Evolutionary conservation across 2,329 filamentous ascomycete species (phyloP).

Genomic region (Orbilia javanica): DNA sequence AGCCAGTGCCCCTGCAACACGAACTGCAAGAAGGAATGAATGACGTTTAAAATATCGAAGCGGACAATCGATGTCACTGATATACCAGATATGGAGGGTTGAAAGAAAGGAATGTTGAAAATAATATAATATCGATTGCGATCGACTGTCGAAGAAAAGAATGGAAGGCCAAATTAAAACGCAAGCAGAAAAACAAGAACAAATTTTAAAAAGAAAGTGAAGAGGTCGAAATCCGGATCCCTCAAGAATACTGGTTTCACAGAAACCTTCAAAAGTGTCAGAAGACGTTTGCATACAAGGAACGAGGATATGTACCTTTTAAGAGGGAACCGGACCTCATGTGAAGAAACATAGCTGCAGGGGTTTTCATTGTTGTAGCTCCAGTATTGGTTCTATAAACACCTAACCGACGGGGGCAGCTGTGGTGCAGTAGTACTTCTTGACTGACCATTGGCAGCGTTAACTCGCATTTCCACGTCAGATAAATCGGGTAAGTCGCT

Average conservation of each 20-base stretch:
- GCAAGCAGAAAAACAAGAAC: slow-evolving; percentile 43
- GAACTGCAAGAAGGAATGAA: slow-evolving; percentile 39
- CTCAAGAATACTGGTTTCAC: slow-evolving; percentile 47
- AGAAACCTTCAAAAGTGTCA: slow-evolving; percentile 51
- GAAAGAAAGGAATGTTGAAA: slow-evolving; percentile 35
- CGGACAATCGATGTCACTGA: slow-evolving; percentile 44
- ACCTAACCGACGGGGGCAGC: slow-evolving; percentile 18
- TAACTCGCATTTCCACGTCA: slow-evolving; percentile 43
- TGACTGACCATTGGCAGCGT: slow-evolving; percentile 36
- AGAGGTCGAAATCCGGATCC: slow-evolving; percentile 16
- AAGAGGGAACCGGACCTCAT: slow-evolving; percentile 28
- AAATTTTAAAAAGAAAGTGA: slow-evolving; percentile 27
- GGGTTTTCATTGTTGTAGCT: slow-evolving; percentile 29
- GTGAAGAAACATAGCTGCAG: slow-evolving; percentile 17
- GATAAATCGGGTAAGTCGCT: slow-evolving; percentile 47
- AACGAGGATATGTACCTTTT: slow-evolving; percentile 52
- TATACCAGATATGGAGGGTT: slow-evolving; percentile 25
- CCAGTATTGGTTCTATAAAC: slow-evolving; percentile 23
- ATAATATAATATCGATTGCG: slow-evolving; percentile 33
- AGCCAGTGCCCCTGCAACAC: slow-evolving; percentile 48
- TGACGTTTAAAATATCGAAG: slow-evolving; percentile 23
- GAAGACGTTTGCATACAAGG: slow-evolving; percentile 53
- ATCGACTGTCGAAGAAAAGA: slow-evolving; percentile 34
- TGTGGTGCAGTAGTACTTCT: slow-evolving; percentile 33
- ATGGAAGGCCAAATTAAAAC: slow-evolving; percentile 45